These are phyloP conservation scores for Apiospora sp. DNA, from an alignment of 2,329 filamentous ascomycete species.

Conservation along the genomic window DNA sequence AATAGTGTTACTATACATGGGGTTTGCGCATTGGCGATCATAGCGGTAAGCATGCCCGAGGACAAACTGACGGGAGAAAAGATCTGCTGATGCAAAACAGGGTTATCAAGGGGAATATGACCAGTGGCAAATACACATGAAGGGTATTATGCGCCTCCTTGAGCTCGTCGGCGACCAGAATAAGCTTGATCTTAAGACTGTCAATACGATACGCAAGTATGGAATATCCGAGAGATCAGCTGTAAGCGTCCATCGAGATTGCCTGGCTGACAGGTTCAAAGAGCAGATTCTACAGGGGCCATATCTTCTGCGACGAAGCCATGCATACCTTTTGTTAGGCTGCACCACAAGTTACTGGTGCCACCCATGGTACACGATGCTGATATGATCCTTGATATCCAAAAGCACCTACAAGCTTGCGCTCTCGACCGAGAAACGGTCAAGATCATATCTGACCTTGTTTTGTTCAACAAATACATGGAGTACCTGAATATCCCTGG, in stretches of 20 bases:
- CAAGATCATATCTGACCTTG: constrained; percentile 37
- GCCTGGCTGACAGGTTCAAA: constrained; percentile 29
- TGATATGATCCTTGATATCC: constrained; percentile 30
- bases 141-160: constrained; percentile 43
- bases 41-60: constrained; percentile 27
- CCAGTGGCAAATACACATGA: constrained; percentile 50
- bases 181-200: constrained; percentile 28
- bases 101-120: constrained; percentile 46
- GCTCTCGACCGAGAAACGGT: constrained; percentile 36
- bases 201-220: constrained; percentile 42
- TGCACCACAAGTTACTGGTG: constrained; percentile 34
- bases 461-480: constrained; percentile 34
- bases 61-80: background rate
- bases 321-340: constrained; percentile 42
- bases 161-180: constrained; percentile 40
- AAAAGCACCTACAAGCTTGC: constrained; percentile 35
- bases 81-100: constrained; percentile 28
- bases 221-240: constrained; percentile 13
- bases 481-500: background rate
- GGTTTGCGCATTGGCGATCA: constrained; percentile 30
- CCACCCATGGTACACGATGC: constrained; percentile 24
- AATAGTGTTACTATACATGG: constrained; percentile 30
- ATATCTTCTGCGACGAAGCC: constrained; percentile 41
- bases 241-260: background rate
- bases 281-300: constrained; percentile 48